Percentiles rank a stretch among this genome's conserved stretches.
Evolutionary conservation across 805 yeast species (phyloP).

Genomic region (Sugiyamaella boreocaroliniensis): DNA sequence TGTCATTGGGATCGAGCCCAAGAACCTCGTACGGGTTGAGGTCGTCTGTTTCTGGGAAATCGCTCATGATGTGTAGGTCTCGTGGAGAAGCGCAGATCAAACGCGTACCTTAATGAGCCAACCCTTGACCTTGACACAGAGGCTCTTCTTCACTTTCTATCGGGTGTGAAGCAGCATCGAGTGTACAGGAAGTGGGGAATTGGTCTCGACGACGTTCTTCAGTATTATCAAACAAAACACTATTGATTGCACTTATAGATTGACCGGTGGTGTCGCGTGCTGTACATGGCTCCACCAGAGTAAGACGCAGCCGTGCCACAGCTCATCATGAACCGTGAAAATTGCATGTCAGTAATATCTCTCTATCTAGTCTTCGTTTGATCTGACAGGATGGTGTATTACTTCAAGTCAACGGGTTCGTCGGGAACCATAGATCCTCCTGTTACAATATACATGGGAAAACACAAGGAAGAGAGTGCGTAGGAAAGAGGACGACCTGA

Average conservation of each 20-base stretch:
- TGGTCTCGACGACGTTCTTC: no score
- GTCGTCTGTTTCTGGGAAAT: slow-evolving; percentile 22
- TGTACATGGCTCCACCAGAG: no score
- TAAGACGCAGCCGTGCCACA: no score
- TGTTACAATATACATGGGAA: slow-evolving; percentile 56
- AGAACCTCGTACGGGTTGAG: slow-evolving; percentile 28
- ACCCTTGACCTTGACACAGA: not conserved
- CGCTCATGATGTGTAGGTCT: slow-evolving; percentile 13
- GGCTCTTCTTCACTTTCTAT: no score
- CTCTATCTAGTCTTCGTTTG: not conserved
- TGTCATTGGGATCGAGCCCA: slow-evolving; percentile 9
- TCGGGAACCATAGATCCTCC: slow-evolving; percentile 31
- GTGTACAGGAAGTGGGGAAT: no score
- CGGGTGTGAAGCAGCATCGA: no score
- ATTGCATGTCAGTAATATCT: not conserved
- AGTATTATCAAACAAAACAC: no score
- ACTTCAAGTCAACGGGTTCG: slow-evolving; percentile 35
- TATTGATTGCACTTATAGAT: no score
- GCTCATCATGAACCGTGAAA: not conserved
- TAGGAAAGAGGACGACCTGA: not conserved
- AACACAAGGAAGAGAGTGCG: slow-evolving; percentile 60
- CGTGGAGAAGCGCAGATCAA: not conserved
- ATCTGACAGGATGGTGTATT: slow-evolving; percentile 37
- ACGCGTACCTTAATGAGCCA: slow-evolving; percentile 1
- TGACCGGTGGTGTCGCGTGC: no score